Evolutionary conservation across 305 asterid genomes (phyloP), one percentile per base, ranked within the genome.

Genomic region (Petunia hybrid): DNA sequence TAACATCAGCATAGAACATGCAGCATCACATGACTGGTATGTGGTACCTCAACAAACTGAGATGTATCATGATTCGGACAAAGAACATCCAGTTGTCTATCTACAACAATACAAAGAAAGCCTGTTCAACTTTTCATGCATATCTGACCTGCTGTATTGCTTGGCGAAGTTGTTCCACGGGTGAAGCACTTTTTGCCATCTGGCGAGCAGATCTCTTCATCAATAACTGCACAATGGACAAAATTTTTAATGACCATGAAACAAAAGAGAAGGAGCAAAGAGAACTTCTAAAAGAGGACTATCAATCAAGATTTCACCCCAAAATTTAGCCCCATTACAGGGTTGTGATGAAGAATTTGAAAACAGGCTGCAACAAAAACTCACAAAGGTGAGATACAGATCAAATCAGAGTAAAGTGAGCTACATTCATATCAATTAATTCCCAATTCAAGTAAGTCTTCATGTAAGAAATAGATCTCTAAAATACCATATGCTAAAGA

Each of bases 121-220:
- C 45, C 48, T 71, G 45, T 71, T 48, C 13, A 36, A 48, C 62
- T 71, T 48, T 71, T 13, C 45, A 35, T 71, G 78, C 35, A 81
- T 70, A 76, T 87, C 94, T 85, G 85, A 94, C 99, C 99, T 90
- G 94, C 80, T 88, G 92, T 70, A 95, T 83, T 55, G 95, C 88
- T 75, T 79, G 95, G 75, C 91, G 95, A 78, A 95, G 91, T 83
- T 91, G 97, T 85, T 94, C 98, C 90, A 87, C 85, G 65, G 98
- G 99, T 85, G 91, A 82, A 67, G 93, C 89, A 42, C 87, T 87
- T 86, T 92, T 94, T 75, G 97, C 91, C 61, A 88, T 86, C 83
- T 92, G 97, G 82, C 74, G 88, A 82, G 97, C 97, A 45, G 97
- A 89, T 55, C 88, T 88, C 91, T 90, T 92, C 91, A 87, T 89